Conservation (phyloP, 805 yeast genomes). For the Lachancea mirantina region DNA sequence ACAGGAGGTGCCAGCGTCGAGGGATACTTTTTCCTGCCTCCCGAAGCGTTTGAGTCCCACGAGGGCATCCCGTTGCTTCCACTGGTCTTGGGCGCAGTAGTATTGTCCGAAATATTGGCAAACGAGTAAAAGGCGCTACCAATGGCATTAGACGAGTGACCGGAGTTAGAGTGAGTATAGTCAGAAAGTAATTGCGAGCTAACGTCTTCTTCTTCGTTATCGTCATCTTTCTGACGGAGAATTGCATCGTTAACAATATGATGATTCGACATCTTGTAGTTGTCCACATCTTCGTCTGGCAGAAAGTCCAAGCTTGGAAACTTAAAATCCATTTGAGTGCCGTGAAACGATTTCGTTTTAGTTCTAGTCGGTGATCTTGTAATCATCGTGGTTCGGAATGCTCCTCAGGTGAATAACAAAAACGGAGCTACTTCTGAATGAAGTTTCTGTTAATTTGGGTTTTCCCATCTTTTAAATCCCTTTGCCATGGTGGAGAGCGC, state of each 20-base stretch:
- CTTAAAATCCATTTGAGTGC: constrained; percentile 34
- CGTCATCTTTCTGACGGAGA: constrained; percentile 9
- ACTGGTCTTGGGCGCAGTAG: constrained; percentile 17
- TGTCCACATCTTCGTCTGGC: constrained; percentile 12
- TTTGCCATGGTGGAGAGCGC: too few relatives aligned
- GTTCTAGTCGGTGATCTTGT: constrained; percentile 30
- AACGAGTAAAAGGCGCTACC: constrained; percentile 28
- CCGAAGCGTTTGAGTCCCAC: constrained; percentile 8
- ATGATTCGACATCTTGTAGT: constrained; percentile 24
- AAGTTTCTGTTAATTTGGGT: too few relatives aligned
- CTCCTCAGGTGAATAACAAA: too few relatives aligned
- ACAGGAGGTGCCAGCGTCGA: constrained; percentile 16
- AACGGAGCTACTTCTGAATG: too few relatives aligned
- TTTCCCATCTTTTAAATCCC: too few relatives aligned
- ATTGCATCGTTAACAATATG: constrained; percentile 21
- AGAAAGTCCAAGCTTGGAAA: constrained; percentile 32
- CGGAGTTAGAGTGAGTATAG: constrained; percentile 22
- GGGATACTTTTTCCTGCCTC: constrained; percentile 11
- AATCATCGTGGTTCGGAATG: too few relatives aligned
- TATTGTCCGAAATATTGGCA: constrained; percentile 34
- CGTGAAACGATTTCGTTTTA: constrained; percentile 34
- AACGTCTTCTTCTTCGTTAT: constrained; percentile 11
- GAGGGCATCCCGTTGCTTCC: constrained; percentile 7
- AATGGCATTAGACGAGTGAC: constrained; percentile 20
- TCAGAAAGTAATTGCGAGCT: constrained; percentile 30